phyloP scores from a whole-genome alignment of 306 rosid genomes.

The Malus domestica region DNA sequence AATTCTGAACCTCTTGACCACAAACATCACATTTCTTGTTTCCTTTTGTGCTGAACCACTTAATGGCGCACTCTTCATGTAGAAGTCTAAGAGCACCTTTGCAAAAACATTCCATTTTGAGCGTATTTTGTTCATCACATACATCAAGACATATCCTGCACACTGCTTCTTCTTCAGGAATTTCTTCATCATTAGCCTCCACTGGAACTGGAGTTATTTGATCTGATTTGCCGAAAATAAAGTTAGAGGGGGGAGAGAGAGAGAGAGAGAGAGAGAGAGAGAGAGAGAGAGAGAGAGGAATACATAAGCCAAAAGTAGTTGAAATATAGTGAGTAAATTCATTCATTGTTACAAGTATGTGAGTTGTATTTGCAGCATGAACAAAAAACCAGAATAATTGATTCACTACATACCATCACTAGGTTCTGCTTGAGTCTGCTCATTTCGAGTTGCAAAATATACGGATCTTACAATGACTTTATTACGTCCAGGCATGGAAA shows the following conservation, averaged over 20 bases:
- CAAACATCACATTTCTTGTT: constrained; percentile 87
- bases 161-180: constrained; percentile 97
- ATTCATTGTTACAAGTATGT: neutral
- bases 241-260: neutral
- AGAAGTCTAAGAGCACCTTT: constrained; percentile 86
- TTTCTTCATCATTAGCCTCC: constrained; percentile 76
- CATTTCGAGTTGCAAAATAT: constrained; percentile 50
- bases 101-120: constrained; percentile 97
- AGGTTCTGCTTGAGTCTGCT: constrained; percentile 37
- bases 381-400: constrained; percentile 15
- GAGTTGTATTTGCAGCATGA: neutral
- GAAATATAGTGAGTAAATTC: neutral
- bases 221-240: constrained; percentile 36
- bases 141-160: constrained; percentile 88
- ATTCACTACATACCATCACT: constrained; percentile 50
- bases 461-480: constrained; percentile 75
- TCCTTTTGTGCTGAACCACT: constrained; percentile 85
- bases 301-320: neutral
- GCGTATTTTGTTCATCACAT: constrained; percentile 80
- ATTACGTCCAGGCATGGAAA: constrained; percentile 71
- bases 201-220: constrained; percentile 59
- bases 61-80: constrained; percentile 77
- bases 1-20: constrained; percentile 72
- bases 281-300: neutral
- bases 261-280: neutral